Evolutionary conservation across 306 rosid species (phyloP).

Genomic region (Oxytropis ochrocephala): DNA sequence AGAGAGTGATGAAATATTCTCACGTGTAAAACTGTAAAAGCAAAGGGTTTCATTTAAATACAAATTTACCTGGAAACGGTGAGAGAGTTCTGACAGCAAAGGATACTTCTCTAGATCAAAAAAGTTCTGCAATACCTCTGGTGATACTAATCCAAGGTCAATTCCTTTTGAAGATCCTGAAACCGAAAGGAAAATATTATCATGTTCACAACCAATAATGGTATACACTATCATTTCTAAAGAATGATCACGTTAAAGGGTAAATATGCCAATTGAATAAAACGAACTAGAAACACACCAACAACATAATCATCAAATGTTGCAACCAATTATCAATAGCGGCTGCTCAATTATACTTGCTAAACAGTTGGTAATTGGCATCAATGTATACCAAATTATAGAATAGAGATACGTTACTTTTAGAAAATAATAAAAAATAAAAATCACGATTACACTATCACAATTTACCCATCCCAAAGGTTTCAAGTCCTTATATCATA

Average conservation of each 20-base stretch:
- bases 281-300: not conserved
- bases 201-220: not conserved
- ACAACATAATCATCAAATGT: constrained; percentile 11
- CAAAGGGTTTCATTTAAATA: constrained; percentile 7
- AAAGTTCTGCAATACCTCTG: constrained; percentile 86
- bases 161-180: constrained; percentile 93
- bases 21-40: constrained; percentile 22
- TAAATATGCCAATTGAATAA: not conserved
- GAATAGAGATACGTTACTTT: not conserved
- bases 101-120: constrained; percentile 94
- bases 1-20: constrained; percentile 7
- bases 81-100: constrained; percentile 72
- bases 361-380: constrained; percentile 12
- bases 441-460: constrained; percentile 13
- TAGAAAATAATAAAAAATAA: not conserved
- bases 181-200: constrained; percentile 2
- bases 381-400: not conserved
- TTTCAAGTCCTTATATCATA: constrained; percentile 8
- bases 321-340: not conserved
- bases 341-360: not conserved
- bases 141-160: constrained; percentile 95
- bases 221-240: constrained; percentile 1
- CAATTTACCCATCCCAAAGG: constrained; percentile 4
- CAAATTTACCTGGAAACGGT: constrained; percentile 76
- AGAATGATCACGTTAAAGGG: not conserved